Percentiles rank a stretch among this genome's conserved stretches.
These are phyloP conservation scores for Lichtheimia corymbifera DNA, from an alignment of 371 early-diverging fungal genomes.

Conservation along the genomic window DNA sequence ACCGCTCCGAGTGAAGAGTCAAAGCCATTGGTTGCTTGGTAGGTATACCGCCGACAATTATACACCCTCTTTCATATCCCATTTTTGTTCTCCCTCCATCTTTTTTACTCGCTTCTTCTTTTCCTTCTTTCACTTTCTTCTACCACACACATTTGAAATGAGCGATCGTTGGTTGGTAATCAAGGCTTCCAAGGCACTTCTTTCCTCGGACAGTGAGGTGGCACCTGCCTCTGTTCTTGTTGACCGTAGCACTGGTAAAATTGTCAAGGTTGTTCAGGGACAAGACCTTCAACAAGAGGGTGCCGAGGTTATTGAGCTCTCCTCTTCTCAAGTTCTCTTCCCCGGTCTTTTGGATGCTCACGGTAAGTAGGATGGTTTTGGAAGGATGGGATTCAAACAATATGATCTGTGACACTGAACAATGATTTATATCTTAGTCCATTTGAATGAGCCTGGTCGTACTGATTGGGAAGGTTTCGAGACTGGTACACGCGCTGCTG, in stretches of 20 bases:
- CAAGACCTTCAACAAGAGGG: constrained; percentile 11
- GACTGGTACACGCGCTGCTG: constrained; percentile 80
- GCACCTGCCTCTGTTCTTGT: constrained; percentile 51
- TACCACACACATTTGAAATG: constrained; percentile 1
- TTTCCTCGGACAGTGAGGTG: constrained; percentile 40
- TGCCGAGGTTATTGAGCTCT: constrained; percentile 27
- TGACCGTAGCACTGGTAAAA: constrained; percentile 52
- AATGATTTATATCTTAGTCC: constrained; percentile 42
- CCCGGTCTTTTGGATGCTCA: constrained; percentile 81
- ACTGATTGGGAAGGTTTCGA: constrained; percentile 87
- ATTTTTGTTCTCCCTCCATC: neutral
- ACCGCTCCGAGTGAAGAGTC: neutral
- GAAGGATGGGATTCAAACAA: neutral
- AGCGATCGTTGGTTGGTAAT: constrained; percentile 28
- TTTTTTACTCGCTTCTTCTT: neutral
- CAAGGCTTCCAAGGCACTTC: constrained; percentile 43
- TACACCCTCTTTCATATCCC: neutral
- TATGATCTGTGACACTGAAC: neutral
- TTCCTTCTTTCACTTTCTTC: constrained; percentile 2
- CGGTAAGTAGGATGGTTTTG: constrained; percentile 30
- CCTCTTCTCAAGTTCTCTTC: constrained; percentile 63
- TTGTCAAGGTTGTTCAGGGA: constrained; percentile 41
- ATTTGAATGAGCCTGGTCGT: constrained; percentile 83
- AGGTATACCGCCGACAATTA: neutral
- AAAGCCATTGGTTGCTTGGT: neutral